Conservation (phyloP, 768 basidiomycete genomes). For the Myochromella boudieri region DNA sequence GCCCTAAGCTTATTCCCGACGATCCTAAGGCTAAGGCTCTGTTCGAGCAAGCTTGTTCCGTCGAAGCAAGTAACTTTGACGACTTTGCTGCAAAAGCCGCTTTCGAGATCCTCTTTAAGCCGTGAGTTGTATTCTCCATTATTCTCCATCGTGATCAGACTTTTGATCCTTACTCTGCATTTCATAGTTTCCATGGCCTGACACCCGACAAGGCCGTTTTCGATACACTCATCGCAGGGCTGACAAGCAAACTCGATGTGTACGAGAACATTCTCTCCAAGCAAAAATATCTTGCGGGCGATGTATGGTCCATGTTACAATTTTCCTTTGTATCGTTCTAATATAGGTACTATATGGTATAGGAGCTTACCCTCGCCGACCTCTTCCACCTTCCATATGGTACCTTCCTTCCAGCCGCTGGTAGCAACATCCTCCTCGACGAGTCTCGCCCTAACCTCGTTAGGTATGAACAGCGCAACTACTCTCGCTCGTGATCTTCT, state of each 20-base stretch:
- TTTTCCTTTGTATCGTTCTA: slow-evolving; percentile 45
- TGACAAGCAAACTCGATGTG: slow-evolving; percentile 44
- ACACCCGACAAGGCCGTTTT: slow-evolving; percentile 44
- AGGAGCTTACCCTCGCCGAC: slow-evolving; percentile 48
- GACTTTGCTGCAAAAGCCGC: slow-evolving; percentile 39
- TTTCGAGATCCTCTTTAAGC: slow-evolving; percentile 49
- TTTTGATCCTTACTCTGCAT: not conserved
- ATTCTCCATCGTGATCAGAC: not conserved
- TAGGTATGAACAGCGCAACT: slow-evolving; percentile 29
- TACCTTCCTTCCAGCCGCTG: slow-evolving; percentile 20
- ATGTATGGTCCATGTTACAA: slow-evolving; percentile 43
- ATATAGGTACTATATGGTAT: not conserved
- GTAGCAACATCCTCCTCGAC: slow-evolving; percentile 24
- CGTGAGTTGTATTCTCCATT: no score
- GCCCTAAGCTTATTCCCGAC: slow-evolving; percentile 40
- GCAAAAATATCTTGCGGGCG: slow-evolving; percentile 55
- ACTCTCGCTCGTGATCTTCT: not conserved
- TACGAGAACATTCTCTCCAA: slow-evolving; percentile 60
- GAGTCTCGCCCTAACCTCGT: slow-evolving; percentile 41
- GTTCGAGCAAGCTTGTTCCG: slow-evolving; percentile 52
- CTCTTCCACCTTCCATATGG: slow-evolving; percentile 45
- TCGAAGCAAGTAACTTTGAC: slow-evolving; percentile 58
- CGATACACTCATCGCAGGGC: slow-evolving; percentile 21
- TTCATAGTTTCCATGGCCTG: slow-evolving; percentile 46
- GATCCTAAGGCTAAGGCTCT: slow-evolving; percentile 37